phyloP scores from a whole-genome alignment of 83 land plant genomes.

The Picea abies region DNA sequence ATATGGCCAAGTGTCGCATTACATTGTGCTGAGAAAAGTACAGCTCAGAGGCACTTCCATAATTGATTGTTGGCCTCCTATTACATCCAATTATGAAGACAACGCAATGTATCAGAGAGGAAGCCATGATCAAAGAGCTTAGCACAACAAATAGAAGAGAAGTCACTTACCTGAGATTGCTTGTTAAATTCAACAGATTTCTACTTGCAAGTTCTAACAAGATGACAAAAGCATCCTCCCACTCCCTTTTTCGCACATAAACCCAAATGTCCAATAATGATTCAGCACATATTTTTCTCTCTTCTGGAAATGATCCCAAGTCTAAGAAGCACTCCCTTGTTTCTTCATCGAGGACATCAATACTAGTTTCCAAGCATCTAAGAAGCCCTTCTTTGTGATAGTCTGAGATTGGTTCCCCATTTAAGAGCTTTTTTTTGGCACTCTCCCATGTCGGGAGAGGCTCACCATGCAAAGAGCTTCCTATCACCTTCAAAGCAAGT shows the following conservation, averaged over 20 bases:
- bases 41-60: conserved; percentile 39
- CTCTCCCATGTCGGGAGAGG: conserved; percentile 36
- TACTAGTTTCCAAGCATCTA: conserved; percentile 41
- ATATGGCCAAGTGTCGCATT: conserved; percentile 62
- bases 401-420: conserved; percentile 26
- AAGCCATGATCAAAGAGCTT: background rate
- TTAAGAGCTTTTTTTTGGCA: conserved; percentile 40
- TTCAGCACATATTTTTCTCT: conserved; percentile 51
- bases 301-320: conserved; percentile 59
- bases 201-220: too few relatives aligned
- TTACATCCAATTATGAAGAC: too few relatives aligned
- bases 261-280: conserved; percentile 61
- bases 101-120: too few relatives aligned
- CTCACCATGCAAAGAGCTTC: background rate
- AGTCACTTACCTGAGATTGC: conserved; percentile 26
- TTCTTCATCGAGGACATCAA: conserved; percentile 27
- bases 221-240: conserved; percentile 56
- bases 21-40: conserved; percentile 61
- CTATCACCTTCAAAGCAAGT: conserved; percentile 16
- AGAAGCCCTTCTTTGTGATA: conserved; percentile 40
- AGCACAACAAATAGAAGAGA: too few relatives aligned
- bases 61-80: background rate
- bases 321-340: conserved; percentile 63
- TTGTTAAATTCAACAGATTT: conserved; percentile 49
- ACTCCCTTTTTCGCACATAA: conserved; percentile 51